Conservation (phyloP, 495 filamentous ascomycete species). For the Articulospora tetracladia region DNA sequence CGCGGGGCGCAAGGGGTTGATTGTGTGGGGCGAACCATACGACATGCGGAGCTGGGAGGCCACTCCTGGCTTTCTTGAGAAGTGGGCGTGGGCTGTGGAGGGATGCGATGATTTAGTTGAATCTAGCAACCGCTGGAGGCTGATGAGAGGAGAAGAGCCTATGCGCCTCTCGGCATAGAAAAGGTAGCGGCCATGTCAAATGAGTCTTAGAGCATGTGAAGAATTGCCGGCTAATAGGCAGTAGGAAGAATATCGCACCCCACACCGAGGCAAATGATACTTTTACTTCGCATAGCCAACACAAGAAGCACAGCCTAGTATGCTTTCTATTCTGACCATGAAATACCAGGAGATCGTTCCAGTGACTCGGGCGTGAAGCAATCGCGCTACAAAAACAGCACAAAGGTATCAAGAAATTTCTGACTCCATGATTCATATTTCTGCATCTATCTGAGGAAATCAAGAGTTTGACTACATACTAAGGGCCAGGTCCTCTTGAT, state of each 20-base stretch:
- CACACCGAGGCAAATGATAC: conserved; percentile 53
- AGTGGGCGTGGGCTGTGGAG: conserved; percentile 29
- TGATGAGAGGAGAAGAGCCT: neutral
- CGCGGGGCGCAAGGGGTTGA: conserved; percentile 17
- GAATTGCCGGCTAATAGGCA: neutral
- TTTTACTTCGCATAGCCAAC: too few species aligned
- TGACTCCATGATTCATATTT: too few species aligned
- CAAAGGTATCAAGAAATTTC: too few species aligned
- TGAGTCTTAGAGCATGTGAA: neutral
- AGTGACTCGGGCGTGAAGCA: too few species aligned
- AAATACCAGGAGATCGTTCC: too few species aligned
- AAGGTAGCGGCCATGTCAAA: neutral
- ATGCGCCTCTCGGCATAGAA: neutral
- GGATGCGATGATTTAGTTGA: conserved; percentile 25
- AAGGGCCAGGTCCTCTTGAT: too few species aligned
- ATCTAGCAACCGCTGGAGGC: conserved; percentile 22
- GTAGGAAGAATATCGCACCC: conserved; percentile 45
- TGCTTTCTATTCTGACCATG: too few species aligned
- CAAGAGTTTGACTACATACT: too few species aligned
- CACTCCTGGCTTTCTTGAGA: conserved; percentile 27
- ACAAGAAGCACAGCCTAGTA: too few species aligned
- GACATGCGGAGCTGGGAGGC: conserved; percentile 29
- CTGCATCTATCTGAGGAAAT: too few species aligned
- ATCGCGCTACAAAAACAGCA: too few species aligned
- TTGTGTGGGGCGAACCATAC: conserved; percentile 32